Base-by-base conservation (phyloP, 768 basidiomycete species). In the Boletus bicolor region DNA sequence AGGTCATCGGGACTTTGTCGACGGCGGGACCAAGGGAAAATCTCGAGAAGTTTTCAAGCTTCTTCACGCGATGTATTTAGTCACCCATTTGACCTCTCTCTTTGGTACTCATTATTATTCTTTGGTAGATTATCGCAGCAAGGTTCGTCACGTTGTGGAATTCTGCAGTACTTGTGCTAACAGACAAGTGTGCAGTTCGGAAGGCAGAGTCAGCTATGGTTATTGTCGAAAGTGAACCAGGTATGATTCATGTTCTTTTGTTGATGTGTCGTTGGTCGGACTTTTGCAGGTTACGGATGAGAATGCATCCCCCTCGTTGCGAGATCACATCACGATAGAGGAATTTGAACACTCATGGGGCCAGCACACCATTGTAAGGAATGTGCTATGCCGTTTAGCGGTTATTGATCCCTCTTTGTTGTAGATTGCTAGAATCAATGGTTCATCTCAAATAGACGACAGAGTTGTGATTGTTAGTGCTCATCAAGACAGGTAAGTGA, bases 291-390 rank as follows among this genome's bases (percentile, higher is more conserved):
- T 87, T 57, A 93, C 91, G 3, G 61, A 72, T 37, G 68, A 85
- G 61, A 82, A 75, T 55, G 89, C 85, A 14, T 79, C 84, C 5
- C 68, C 82, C 41, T 75, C 77, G 34, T 72, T 93, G 47, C 79
- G 74, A 44, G 64, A 79, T 44, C 62, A 70, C 15, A 89, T 96
- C 62, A 79, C 80, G 7, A 70, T 93, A 54, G 73, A 77, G 26
- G 91, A 92, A 69, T 93, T 93, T 63, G 53, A 74, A 47, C 92
- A 94, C 68, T 73, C 82, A 3, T 94, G 93, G 93, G 86, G 86
- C 10, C 94, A 97, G 77, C 86, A 89, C 70, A 81, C 82, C 49
- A 84, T 91, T 57, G 85, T 88, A 66, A 56, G 84, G 68, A 9
- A 17, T 37, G 36, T 42, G 39, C 30, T 28, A 17, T 44, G 2